A percentile compares a stretch with the other conserved stretches of the same genome.
phyloP scores from a whole-genome alignment of 2,329 filamentous ascomycete genomes.

The Exophiala calicioides region DNA sequence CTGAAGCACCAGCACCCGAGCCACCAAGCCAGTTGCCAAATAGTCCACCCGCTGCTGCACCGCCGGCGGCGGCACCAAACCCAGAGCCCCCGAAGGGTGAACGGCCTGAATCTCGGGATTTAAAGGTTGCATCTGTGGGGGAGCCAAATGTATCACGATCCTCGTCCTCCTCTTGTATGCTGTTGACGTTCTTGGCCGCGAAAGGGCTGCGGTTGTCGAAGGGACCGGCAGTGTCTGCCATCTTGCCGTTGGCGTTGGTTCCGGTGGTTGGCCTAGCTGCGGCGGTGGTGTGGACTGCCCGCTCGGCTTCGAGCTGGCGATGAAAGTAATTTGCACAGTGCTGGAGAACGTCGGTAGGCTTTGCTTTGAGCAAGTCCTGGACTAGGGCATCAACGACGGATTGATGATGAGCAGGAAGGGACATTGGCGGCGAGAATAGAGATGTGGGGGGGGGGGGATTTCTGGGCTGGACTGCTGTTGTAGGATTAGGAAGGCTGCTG shows the following conservation, averaged over 20 bases:
- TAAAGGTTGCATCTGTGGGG: slow-evolving; percentile 67
- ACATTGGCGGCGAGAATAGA: slow-evolving; percentile 38
- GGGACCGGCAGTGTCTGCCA: slow-evolving; percentile 76
- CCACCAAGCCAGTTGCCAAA: slow-evolving; percentile 31
- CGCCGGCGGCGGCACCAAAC: slow-evolving; percentile 56
- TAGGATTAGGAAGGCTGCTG: slow-evolving; percentile 12
- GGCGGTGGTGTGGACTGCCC: slow-evolving; percentile 50
- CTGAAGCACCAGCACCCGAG: slow-evolving; percentile 8
- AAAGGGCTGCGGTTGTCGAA: slow-evolving; percentile 83
- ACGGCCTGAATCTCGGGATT: slow-evolving; percentile 38
- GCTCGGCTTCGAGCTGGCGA: slow-evolving; percentile 65
- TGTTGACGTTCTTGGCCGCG: slow-evolving; percentile 58
- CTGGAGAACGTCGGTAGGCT: slow-evolving; percentile 66
- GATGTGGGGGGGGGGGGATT: slow-evolving; percentile 22
- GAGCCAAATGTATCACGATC: slow-evolving; percentile 73
- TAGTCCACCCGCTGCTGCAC: slow-evolving; percentile 21
- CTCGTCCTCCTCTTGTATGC: slow-evolving; percentile 76
- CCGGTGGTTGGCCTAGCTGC: slow-evolving; percentile 47
- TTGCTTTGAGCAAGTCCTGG: slow-evolving; percentile 59
- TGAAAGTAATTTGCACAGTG: slow-evolving; percentile 71
- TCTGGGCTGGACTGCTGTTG: slow-evolving; percentile 12
- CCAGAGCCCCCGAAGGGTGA: slow-evolving; percentile 50
- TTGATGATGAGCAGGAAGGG: slow-evolving; percentile 57
- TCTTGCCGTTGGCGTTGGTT: slow-evolving; percentile 49
- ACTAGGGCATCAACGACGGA: slow-evolving; percentile 65